These are phyloP conservation scores for Carnegiea gigantea DNA, from an alignment of 179 eudicot species.

Conservation along the genomic window DNA sequence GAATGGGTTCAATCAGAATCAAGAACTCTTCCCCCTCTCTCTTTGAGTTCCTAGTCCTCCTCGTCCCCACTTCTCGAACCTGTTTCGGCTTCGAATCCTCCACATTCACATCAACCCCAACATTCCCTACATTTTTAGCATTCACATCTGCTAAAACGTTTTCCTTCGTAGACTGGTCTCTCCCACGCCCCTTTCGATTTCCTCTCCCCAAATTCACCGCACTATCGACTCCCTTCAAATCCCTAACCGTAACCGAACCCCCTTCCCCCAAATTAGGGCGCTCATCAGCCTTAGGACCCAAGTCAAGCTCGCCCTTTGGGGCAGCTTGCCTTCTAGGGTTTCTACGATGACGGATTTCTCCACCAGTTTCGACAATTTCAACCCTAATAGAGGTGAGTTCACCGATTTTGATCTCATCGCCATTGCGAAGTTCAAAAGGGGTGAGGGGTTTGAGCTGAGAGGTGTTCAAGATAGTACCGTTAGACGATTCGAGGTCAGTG, in stretches of 20 bases:
- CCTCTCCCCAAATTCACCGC: conserved; percentile 6
- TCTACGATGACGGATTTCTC: conserved; percentile 25
- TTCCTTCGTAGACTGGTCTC: conserved; percentile 15
- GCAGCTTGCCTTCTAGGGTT: conserved; percentile 32
- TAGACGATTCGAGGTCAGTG: conserved; percentile 69
- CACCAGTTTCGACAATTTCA: conserved; percentile 15
- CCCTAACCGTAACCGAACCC: conserved; percentile 25
- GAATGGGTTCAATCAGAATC: conserved; percentile 7
- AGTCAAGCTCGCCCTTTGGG: neutral
- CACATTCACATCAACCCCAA: conserved; percentile 10
- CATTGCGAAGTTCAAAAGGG: conserved; percentile 39
- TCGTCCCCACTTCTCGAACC: conserved; percentile 21
- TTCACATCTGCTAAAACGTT: neutral
- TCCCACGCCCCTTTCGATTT: conserved; percentile 12
- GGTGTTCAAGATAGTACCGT: conserved; percentile 63
- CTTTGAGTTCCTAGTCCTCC: conserved; percentile 33
- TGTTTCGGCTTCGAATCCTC: conserved; percentile 14
- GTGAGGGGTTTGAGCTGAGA: conserved; percentile 28
- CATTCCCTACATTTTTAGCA: conserved; percentile 3
- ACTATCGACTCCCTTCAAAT: conserved; percentile 9
- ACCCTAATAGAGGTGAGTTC: conserved; percentile 60
- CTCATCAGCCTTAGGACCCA: conserved; percentile 3
- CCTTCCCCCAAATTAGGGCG: conserved; percentile 14
- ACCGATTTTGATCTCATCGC: conserved; percentile 63
- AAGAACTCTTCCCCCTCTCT: conserved; percentile 19